These are phyloP conservation scores for Phytophthora fragariae DNA, from an alignment of 352 stramenopile species.

Conservation along the genomic window DNA sequence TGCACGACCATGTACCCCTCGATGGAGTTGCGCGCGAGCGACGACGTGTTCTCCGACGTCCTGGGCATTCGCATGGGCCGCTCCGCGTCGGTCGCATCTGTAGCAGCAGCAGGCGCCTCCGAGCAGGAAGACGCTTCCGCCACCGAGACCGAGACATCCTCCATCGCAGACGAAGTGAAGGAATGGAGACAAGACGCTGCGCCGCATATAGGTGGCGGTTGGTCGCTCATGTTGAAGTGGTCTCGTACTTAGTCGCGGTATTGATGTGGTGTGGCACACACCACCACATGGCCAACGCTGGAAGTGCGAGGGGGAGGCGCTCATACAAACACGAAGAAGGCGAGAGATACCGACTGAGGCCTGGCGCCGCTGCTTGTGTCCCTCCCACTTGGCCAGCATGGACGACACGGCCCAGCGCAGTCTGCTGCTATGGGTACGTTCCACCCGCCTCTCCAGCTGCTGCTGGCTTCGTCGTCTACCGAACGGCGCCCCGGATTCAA, in stretches of 20 bases:
- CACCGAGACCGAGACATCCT: background rate
- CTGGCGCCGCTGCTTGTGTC: too few species aligned
- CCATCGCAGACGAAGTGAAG: constrained; percentile 12
- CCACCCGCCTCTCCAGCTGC: too few species aligned
- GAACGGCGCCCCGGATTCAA: constrained; percentile 9
- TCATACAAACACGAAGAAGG: constrained; percentile 30
- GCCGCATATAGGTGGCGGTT: constrained; percentile 20
- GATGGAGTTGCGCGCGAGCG: constrained; percentile 51
- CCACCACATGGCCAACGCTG: background rate
- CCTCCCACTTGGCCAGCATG: constrained; percentile 37
- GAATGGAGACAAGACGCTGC: background rate
- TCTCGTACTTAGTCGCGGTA: constrained; percentile 6
- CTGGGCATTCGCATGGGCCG: constrained; percentile 20
- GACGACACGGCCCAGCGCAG: constrained; percentile 80
- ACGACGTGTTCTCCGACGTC: constrained; percentile 30
- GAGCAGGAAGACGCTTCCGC: constrained; percentile 6
- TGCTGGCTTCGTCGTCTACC: too few species aligned
- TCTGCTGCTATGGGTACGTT: constrained; percentile 75
- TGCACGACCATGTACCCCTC: constrained; percentile 72
- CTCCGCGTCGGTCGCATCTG: background rate
- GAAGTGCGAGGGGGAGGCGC: constrained; percentile 6
- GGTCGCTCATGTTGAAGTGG: constrained; percentile 16
- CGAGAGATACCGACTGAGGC: constrained; percentile 25
- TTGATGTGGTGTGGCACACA: background rate
- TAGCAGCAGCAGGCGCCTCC: constrained; percentile 17